These are phyloP conservation scores for Rhodotorula sp. DNA, from an alignment of 1,284 basidiomycete genomes.

Conservation along the genomic window DNA sequence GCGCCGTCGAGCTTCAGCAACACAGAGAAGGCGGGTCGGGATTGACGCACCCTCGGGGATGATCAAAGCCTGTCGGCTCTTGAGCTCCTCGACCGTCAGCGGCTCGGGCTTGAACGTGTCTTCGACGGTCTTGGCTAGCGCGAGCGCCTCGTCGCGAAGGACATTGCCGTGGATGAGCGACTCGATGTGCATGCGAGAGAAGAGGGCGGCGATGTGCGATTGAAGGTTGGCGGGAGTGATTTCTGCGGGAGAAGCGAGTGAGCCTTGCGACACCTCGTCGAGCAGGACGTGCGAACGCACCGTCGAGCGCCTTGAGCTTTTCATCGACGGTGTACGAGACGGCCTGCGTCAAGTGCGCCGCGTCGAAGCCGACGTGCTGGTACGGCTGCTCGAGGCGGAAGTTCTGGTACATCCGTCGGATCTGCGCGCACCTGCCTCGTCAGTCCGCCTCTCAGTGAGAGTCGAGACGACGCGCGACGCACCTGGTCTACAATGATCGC, in stretches of 20 bases:
- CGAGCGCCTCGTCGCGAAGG: constrained; percentile 72
- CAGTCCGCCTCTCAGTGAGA: neutral
- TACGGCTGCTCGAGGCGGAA: constrained; percentile 84
- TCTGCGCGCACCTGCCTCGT: constrained; percentile 52
- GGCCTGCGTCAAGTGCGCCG: constrained; percentile 67
- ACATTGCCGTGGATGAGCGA: constrained; percentile 85
- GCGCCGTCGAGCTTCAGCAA: neutral
- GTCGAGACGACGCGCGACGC: constrained; percentile 33
- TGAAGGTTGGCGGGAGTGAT: constrained; percentile 72
- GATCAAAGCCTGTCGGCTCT: constrained; percentile 62
- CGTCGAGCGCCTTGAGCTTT: constrained; percentile 70
- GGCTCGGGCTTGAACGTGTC: constrained; percentile 62
- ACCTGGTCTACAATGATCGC: constrained; percentile 83
- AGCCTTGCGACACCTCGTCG: neutral
- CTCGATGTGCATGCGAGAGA: constrained; percentile 69
- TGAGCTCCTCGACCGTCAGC: constrained; percentile 59
- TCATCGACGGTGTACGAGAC: constrained; percentile 77
- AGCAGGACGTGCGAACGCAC: constrained; percentile 55
- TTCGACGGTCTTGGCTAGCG: constrained; percentile 71
- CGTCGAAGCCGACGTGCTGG: constrained; percentile 75
- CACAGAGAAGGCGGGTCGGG: too few relatives aligned
- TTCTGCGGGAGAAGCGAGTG: constrained; percentile 51
- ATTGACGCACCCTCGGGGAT: constrained; percentile 62
- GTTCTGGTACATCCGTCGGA: constrained; percentile 75
- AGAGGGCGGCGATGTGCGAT: constrained; percentile 62